Evolutionary conservation across 2,329 filamentous ascomycete species (phyloP).

Genomic region (Colletotrichum simmondsii): DNA sequence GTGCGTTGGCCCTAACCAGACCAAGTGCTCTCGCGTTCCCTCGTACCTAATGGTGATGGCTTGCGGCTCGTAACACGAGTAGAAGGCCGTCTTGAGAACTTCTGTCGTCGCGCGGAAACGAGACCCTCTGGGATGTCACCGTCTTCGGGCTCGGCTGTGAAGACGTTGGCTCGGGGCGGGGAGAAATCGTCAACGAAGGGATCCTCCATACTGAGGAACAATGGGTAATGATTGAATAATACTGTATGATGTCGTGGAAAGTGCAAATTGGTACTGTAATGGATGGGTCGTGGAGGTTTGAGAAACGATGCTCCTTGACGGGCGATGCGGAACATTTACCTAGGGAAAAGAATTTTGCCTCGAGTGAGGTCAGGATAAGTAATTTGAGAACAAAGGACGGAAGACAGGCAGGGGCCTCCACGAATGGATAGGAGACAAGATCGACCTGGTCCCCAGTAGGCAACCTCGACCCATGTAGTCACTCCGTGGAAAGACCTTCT

Average conservation of each 20-base stretch:
- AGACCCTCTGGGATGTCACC: slow-evolving; percentile 44
- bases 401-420: slow-evolving; percentile 3
- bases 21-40: slow-evolving; percentile 41
- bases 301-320: slow-evolving; percentile 10
- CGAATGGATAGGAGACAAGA: not conserved
- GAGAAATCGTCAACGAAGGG: slow-evolving; percentile 30
- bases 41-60: slow-evolving; percentile 14
- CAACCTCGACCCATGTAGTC: not conserved
- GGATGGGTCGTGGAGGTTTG: slow-evolving; percentile 1
- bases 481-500: slow-evolving; percentile 8
- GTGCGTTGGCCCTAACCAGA: slow-evolving; percentile 31
- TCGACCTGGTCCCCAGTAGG: not conserved
- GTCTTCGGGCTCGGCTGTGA: slow-evolving; percentile 26
- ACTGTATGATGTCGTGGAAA: slow-evolving; percentile 16
- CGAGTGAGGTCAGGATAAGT: slow-evolving; percentile 28
- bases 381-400: not conserved
- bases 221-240: slow-evolving; percentile 13
- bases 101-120: slow-evolving; percentile 45
- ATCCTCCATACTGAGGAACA: slow-evolving; percentile 37
- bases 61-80: not conserved
- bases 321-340: slow-evolving; percentile 16
- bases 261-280: slow-evolving; percentile 17
- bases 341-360: slow-evolving; percentile 28
- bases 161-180: slow-evolving; percentile 20
- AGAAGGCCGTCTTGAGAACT: slow-evolving; percentile 37